These are phyloP conservation scores for Pythium aristosporum DNA, from an alignment of 352 stramenopile species.

Conservation along the genomic window DNA sequence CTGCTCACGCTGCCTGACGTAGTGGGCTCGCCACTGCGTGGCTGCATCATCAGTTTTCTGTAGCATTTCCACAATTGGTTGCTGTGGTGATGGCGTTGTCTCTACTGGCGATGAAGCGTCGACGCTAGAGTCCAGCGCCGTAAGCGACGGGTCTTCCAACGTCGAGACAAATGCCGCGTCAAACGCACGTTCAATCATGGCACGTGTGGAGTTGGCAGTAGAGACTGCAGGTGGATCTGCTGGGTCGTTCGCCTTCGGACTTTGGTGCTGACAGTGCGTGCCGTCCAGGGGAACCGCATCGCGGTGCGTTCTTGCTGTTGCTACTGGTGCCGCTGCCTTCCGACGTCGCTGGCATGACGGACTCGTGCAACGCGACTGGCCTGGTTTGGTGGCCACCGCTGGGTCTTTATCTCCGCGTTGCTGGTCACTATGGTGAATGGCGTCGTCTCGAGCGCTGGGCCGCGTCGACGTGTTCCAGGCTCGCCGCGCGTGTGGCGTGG, in stretches of 20 bases:
- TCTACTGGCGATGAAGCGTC: neutral
- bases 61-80: neutral
- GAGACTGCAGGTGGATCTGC: neutral
- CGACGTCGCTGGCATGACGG: constrained; percentile 11
- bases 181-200: constrained; percentile 60
- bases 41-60: neutral
- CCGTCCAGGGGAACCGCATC: neutral
- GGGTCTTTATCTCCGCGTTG: neutral
- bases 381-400: neutral
- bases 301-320: neutral
- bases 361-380: constrained; percentile 20
- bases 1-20: constrained; percentile 8
- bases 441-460: constrained; percentile 12
- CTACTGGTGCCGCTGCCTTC: neutral
- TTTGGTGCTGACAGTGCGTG: neutral
- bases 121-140: constrained; percentile 2
- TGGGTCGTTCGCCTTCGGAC: neutral
- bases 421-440: neutral
- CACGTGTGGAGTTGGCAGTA: constrained; percentile 26
- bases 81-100: neutral
- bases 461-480: constrained; percentile 58
- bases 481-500: constrained; percentile 14
- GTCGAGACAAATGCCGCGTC: constrained; percentile 34
- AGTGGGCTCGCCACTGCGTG: constrained; percentile 14
- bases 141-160: constrained; percentile 6